Conservation (phyloP, 2,329 filamentous ascomycete genomes). For the Alternaria incomplexa region DNA sequence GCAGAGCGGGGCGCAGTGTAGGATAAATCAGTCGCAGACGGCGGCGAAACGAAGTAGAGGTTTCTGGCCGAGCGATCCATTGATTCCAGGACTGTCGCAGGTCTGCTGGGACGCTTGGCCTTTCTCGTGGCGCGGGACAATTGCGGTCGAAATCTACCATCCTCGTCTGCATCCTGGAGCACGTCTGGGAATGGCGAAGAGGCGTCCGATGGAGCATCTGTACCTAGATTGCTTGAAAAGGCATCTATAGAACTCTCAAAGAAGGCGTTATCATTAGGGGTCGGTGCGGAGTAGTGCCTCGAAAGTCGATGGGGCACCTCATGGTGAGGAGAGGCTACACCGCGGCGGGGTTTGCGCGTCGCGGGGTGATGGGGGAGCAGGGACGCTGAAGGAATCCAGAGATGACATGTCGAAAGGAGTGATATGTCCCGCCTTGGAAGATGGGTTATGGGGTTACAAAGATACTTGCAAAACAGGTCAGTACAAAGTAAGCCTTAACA, state of each 20-base stretch:
- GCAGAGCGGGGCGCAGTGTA: constrained; percentile 5
- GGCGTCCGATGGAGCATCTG: background rate
- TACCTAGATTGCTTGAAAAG: background rate
- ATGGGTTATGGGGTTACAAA: background rate
- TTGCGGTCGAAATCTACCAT: constrained; percentile 14
- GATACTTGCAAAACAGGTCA: constrained; percentile 2
- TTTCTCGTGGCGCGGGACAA: constrained; percentile 22
- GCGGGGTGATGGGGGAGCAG: background rate
- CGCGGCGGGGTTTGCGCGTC: background rate
- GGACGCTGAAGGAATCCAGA: background rate
- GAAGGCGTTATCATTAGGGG: background rate
- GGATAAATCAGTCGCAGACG: constrained; percentile 19
- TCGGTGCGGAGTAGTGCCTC: background rate
- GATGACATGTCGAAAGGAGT: background rate
- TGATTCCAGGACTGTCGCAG: constrained; percentile 26
- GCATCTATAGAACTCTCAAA: background rate
- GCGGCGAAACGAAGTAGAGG: constrained; percentile 23
- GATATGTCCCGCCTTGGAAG: background rate
- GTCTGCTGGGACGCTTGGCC: constrained; percentile 25
- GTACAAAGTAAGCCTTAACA: background rate
- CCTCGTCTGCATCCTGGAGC: background rate
- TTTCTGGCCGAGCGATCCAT: constrained; percentile 21
- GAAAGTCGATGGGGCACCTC: background rate
- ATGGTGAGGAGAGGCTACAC: constrained; percentile 1
- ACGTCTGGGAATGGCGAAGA: background rate